A percentile compares a stretch with the other conserved stretches of the same genome.
Conservation (phyloP, 345 rosid species). For the Rhodamnia rubescens region DNA sequence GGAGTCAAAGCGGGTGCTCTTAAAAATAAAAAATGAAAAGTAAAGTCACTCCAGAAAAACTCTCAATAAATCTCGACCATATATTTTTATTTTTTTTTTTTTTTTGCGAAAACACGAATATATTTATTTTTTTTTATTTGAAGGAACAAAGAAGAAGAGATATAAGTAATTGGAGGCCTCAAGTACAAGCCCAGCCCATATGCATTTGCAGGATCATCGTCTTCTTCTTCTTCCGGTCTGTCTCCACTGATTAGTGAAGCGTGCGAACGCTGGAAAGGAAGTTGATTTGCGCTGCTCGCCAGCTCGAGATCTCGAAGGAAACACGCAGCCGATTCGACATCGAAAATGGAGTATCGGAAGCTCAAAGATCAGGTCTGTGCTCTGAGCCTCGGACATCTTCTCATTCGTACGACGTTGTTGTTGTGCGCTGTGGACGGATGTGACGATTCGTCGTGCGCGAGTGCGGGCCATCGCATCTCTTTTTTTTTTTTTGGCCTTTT, state of each 20-base stretch:
- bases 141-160: too few species aligned
- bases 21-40: too few species aligned
- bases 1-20: too few species aligned
- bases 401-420: not conserved
- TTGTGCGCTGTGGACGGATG: not conserved
- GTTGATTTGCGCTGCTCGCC: not conserved
- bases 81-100: too few species aligned
- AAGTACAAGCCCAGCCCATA: not conserved
- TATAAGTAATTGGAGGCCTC: too few species aligned
- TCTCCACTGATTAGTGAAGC: not conserved
- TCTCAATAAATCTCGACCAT: too few species aligned
- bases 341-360: conserved; percentile 64
- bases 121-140: too few species aligned
- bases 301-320: not conserved
- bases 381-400: not conserved
- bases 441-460: not conserved
- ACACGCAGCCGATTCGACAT: not conserved
- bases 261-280: not conserved
- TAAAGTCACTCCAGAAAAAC: too few species aligned
- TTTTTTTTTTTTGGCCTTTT: not conserved
- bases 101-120: too few species aligned
- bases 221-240: not conserved
- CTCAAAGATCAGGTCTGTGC: conserved; percentile 59
- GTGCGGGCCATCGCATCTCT: not conserved
- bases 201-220: not conserved